Evolutionary conservation across 768 basidiomycete species (phyloP), one percentile per base, ranked within the genome.

Genomic region (Favolaschia claudopus): DNA sequence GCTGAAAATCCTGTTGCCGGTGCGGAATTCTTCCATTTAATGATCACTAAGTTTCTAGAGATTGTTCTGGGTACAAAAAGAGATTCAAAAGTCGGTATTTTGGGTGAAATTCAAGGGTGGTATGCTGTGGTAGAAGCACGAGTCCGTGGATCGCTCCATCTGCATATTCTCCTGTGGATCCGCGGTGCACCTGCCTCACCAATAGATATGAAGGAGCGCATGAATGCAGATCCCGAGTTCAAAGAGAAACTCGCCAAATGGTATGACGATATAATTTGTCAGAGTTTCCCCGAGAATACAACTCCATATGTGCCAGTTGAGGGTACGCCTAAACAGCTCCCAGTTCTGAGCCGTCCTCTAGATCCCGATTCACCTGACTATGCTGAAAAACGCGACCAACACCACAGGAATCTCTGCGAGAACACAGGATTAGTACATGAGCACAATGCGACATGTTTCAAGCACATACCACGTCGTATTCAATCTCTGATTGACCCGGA

Each of bases 21-120:
- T n/a, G 72, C 75, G 1, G 67, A 69, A 40, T 76, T 73, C 49
- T 76, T 73, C 48, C 59, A 74, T 44, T 68, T 73, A 43, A 49
- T 66, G 15, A 66, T 74, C 5, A 29, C 31, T 0, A 50, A 53
- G 0, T 59, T 76, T 6, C 24, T 76, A 2, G 19, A 60, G 1
- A 66, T 33, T 4, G 27, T 77, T 0, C 63, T 75, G 15, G 47
- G 58, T 0, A 60, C 71, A 24, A 9, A 19, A 43, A n/a, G 51
- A 39, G n/a, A 10, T 7, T n/a, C 33, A 2, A 12, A 48, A 0
- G 46, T n/a, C n/a, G 75, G 76, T 0, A 42, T 72, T 2, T 60
- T 74, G n/a, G 71, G 76, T 0, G 4, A 32, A 4, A 55, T 60
- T 0, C n/a, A 19, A 7, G 31, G 27, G 4, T 75, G 69, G 52